Evolutionary conservation across 306 rosid species (phyloP), one percentile per base, ranked within the genome.

Genomic region (Dryas alaskensis): DNA sequence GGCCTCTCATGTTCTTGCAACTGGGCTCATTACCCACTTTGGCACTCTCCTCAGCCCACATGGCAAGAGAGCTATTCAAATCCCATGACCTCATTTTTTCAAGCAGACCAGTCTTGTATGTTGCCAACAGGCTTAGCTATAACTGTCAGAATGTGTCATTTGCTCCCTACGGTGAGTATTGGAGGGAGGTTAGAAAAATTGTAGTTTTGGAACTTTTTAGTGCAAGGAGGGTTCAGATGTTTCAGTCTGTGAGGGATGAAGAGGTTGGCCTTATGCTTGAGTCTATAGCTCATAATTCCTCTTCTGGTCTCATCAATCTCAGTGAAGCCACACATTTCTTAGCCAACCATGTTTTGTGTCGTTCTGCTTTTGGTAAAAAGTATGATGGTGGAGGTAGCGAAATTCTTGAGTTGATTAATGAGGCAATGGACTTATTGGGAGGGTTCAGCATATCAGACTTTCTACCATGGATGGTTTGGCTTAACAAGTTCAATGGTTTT

Each of bases 1-100:
- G 89, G 10, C 77, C 88, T 10, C 54, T 89, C 62, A 85, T 89
- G 87, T 83, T 83, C 64, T 72, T 89, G 76, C 70, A 87, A 25
- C 42, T 87, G 7, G 94, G 89, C 22, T 81, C 66, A 17, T 27
- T 68, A 6, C 81, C 83, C 40, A 70, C 83, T 42, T 51, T 89
- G 7, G 85, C 84, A 0, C 75, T 89, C 13, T 86, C 89, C 3
- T 89, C 93, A 5, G 79, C 86, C 0, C 72, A 82, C 4, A 66
- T 64, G 66, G 89, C 87, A 0, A 70, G 59, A 62, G 86, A 86
- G 54, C 50, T 88, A 2, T 80, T 86, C 83, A 86, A 81, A 67
- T 76, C 81, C 69, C 70, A 82, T 72, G 93, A 86, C 43, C 49
- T 75, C 4, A 16, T 70, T 58, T 84, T 86, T 71, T 79, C 87